Percentiles rank a stretch among this genome's conserved stretches.
phyloP scores from a whole-genome alignment of 2,329 filamentous ascomycete species.

The Harringtonia aguacate region DNA sequence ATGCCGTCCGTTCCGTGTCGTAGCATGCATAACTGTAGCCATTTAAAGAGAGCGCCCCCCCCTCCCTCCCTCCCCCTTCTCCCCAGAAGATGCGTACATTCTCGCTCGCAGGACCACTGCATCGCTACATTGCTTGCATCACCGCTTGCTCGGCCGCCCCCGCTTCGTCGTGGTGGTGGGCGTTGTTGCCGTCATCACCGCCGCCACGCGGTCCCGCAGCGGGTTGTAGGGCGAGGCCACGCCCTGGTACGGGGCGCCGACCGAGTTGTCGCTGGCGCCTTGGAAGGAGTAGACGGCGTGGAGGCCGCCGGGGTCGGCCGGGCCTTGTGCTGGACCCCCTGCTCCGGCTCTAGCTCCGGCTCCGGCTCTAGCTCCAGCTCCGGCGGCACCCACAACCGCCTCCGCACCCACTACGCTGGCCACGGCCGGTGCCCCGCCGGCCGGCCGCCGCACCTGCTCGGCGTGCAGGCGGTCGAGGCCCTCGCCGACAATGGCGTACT shows the following conservation, averaged over 20 bases:
- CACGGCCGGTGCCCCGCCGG: conserved; percentile 39
- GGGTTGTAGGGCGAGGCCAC: conserved; percentile 48
- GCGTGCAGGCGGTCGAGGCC: conserved; percentile 75
- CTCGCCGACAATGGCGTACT: conserved; percentile 83
- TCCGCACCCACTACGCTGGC: conserved; percentile 3
- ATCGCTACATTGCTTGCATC: too few species aligned
- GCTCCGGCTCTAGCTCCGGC: conserved; percentile 5
- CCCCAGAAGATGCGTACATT: too few species aligned
- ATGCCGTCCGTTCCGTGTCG: too few species aligned
- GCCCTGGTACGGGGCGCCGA: conserved; percentile 30
- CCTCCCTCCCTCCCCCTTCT: too few species aligned
- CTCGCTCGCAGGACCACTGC: too few species aligned
- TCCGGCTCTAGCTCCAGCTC: conserved; percentile 9
- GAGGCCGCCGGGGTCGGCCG: conserved; percentile 19
- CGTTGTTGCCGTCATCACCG: background rate
- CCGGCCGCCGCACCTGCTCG: conserved; percentile 61
- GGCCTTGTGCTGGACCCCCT: too few species aligned
- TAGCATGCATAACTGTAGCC: too few species aligned
- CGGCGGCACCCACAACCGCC: too few species aligned
- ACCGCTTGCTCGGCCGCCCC: conserved; percentile 1
- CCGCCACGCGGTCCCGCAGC: conserved; percentile 30
- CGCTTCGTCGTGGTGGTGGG: background rate
- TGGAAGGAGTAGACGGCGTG: conserved; percentile 41
- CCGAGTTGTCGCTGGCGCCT: conserved; percentile 20
- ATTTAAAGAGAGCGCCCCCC: too few species aligned